A percentile compares a stretch with the other conserved stretches of the same genome.
phyloP scores from a whole-genome alignment of 1,139 yeast genomes.

The Blastobotrys elegans region DNA sequence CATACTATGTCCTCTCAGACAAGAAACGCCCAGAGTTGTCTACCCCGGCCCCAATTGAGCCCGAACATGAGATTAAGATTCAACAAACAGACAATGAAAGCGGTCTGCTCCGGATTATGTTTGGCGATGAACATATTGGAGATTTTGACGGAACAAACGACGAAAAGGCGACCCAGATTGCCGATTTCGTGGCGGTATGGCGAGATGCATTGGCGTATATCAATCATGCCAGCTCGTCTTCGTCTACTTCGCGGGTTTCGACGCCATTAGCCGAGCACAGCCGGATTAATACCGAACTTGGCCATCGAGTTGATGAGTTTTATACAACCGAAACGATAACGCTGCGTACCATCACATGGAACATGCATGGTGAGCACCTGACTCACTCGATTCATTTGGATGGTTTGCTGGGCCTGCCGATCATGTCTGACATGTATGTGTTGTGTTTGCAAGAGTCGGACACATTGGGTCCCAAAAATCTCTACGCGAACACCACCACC shows the following conservation, averaged over 20 bases:
- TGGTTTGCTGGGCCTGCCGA: slow-evolving; percentile 24
- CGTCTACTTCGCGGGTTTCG: not conserved
- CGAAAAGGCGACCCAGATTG: slow-evolving; percentile 19
- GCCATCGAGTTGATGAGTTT: slow-evolving; percentile 11
- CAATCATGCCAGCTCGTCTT: not conserved
- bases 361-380: slow-evolving; percentile 40
- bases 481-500: slow-evolving; percentile 41
- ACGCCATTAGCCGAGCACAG: not conserved
- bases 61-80: slow-evolving; percentile 13
- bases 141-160: slow-evolving; percentile 15
- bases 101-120: slow-evolving; percentile 16
- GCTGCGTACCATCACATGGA: slow-evolving; percentile 43
- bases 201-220: slow-evolving; percentile 20
- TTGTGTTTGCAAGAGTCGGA: slow-evolving; percentile 51
- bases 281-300: slow-evolving; percentile 4
- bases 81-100: slow-evolving; percentile 4
- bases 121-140: slow-evolving; percentile 29
- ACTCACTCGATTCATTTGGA: slow-evolving; percentile 24
- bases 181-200: slow-evolving; percentile 27
- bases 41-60: slow-evolving; percentile 14
- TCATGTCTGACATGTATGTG: slow-evolving; percentile 38
- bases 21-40: slow-evolving; percentile 20
- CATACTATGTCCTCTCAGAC: slow-evolving; percentile 23
- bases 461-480: slow-evolving; percentile 41
- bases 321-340: slow-evolving; percentile 20